phyloP scores from a whole-genome alignment of 2,329 filamentous ascomycete genomes.

The Arthrobotrys iridis region DNA sequence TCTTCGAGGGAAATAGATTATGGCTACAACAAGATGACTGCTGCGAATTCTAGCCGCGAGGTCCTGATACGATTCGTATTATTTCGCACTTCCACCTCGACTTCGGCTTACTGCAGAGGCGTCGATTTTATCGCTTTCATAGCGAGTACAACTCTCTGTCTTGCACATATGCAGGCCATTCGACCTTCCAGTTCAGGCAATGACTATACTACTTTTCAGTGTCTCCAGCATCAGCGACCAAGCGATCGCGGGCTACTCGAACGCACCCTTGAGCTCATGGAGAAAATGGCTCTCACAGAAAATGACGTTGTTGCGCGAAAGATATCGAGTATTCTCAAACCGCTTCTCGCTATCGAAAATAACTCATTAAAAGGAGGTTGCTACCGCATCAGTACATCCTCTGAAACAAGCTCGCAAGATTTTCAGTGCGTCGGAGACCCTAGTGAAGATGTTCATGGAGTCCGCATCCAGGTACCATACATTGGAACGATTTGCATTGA shows the following conservation, averaged over 20 bases:
- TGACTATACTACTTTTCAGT: slow-evolving; percentile 55
- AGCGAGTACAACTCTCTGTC: slow-evolving; percentile 62
- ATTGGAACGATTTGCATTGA: slow-evolving; percentile 62
- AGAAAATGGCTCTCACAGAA: slow-evolving; percentile 51
- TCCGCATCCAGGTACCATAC: slow-evolving; percentile 63
- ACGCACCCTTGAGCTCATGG: slow-evolving; percentile 60
- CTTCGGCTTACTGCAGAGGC: slow-evolving; percentile 64
- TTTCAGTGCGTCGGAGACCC: slow-evolving; percentile 55
- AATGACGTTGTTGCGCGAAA: slow-evolving; percentile 59
- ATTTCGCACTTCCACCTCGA: slow-evolving; percentile 63
- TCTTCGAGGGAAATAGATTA: slow-evolving; percentile 59
- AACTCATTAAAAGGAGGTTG: slow-evolving; percentile 59
- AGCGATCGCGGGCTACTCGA: slow-evolving; percentile 64
- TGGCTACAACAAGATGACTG: slow-evolving; percentile 66
- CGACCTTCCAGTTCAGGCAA: slow-evolving; percentile 27
- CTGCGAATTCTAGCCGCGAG: slow-evolving; percentile 66
- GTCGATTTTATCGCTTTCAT: slow-evolving; percentile 67
- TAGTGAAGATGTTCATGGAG: slow-evolving; percentile 45
- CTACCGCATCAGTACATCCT: slow-evolving; percentile 57
- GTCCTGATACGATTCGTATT: slow-evolving; percentile 65
- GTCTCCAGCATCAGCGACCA: slow-evolving; percentile 63
- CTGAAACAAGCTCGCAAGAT: slow-evolving; percentile 55
- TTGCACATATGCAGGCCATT: slow-evolving; percentile 62
- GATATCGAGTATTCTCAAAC: slow-evolving; percentile 60
- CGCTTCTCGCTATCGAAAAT: slow-evolving; percentile 62